Evolutionary conservation across 345 rosid genomes (phyloP).

Genomic region (Eucalyptus shirleyi): DNA sequence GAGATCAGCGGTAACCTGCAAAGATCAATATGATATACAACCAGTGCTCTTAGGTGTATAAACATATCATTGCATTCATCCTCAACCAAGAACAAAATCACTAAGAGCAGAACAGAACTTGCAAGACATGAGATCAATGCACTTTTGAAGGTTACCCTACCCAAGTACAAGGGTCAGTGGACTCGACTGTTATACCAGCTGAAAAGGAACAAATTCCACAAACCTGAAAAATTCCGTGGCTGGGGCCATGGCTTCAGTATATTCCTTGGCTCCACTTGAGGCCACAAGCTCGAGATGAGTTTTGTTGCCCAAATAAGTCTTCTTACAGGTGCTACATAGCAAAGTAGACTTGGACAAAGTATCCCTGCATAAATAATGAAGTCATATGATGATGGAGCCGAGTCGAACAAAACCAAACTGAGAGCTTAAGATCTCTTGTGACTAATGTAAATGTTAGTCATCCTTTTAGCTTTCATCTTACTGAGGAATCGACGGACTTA

Average conservation of each 20-base stretch:
- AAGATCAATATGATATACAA: not conserved
- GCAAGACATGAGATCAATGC: constrained; percentile 3
- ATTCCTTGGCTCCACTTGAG: constrained; percentile 34
- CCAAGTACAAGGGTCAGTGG: not conserved
- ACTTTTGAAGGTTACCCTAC: not conserved
- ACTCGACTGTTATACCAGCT: not conserved
- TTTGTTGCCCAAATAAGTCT: constrained; percentile 35
- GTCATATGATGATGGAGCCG: not conserved
- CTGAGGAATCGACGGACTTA: constrained; percentile 5
- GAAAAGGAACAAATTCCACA: not conserved
- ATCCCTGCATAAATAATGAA: constrained; percentile 14
- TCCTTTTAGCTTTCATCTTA: not conserved
- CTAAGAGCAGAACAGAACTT: not conserved
- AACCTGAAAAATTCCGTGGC: constrained; percentile 46
- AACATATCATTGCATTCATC: not conserved
- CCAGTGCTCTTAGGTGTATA: not conserved
- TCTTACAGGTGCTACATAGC: constrained; percentile 50
- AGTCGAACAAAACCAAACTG: not conserved
- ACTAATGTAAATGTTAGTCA: not conserved
- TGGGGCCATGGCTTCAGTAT: constrained; percentile 37
- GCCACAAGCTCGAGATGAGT: constrained; percentile 56
- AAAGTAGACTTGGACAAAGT: constrained; percentile 18
- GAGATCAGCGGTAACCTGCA: constrained; percentile 55
- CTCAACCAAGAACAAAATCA: not conserved
- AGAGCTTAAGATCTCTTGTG: not conserved